Base-by-base conservation (phyloP, 306 rosid species). In the Cucurbita argyrosperma region DNA sequence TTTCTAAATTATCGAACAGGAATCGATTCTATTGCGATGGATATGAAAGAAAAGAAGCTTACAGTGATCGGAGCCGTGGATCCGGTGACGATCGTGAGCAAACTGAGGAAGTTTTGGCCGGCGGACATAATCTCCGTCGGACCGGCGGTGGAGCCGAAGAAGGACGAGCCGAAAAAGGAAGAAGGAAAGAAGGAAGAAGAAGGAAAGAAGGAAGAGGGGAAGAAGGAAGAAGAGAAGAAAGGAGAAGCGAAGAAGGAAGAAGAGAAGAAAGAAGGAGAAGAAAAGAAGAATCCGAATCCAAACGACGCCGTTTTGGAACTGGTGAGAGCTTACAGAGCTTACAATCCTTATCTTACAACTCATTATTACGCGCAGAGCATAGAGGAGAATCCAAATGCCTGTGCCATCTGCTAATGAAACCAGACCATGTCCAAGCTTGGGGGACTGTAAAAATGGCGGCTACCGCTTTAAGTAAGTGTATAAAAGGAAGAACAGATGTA, bases 321-420 rank as follows among this genome's bases (percentile, higher is more conserved):
- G 70, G 88, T 86, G 8, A 87, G 50, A 83, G 86, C 89, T 73
- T 86, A 88, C 50, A 90, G 86, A 71, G 87, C 92, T 4, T 88
- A 87, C 79, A 86, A 90, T 58, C 92, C 96, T 6, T 84, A 87
- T 47, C 81, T 88, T 86, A 82, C 92, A 61, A 70, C 87, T 23
- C 82, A 91, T n/a, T 87, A 87, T 84, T 75, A 88, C 72, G 92
- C 43, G 58, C 99, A 90, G 18, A 88, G 96, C 87, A 86, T 90
- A 76, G 99, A 94, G 76, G 99, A 94, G 84, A 91, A 91, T 75
- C 99, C 99, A 46, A 94, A 87, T 82, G 88, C 89, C 10, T 94
- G 99, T 80, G 92, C 74, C 59, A 88, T 94, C 83, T 89, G 68
- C 58, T 93, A 62, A 82, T 19, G 14, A 76, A 30, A 30, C 35